phyloP scores from a whole-genome alignment of 495 filamentous ascomycete genomes.

The Aspergillus egyptiacus region DNA sequence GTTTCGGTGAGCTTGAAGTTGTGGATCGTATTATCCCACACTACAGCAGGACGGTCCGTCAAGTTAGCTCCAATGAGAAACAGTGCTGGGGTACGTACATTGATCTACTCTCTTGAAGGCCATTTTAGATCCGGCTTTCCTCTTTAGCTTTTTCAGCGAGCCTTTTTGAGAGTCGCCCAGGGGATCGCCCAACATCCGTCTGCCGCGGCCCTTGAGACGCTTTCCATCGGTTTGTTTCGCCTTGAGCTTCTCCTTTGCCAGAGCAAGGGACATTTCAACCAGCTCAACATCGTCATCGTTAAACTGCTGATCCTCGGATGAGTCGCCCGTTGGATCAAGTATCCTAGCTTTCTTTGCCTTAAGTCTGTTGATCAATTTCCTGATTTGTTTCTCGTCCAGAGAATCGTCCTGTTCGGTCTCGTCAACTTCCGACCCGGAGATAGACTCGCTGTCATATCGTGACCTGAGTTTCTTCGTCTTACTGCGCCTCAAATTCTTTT shows the following conservation, averaged over 20 bases:
- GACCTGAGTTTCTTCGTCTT: constrained; percentile 41
- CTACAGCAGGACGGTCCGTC: constrained; percentile 22
- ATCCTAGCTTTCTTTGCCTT: constrained; percentile 41
- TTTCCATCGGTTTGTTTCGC: constrained; percentile 19
- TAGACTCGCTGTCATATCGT: constrained; percentile 29
- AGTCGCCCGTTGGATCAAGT: constrained; percentile 24
- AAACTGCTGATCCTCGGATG: constrained; percentile 22
- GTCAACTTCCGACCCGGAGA: constrained; percentile 26
- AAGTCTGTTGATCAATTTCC: constrained; percentile 44
- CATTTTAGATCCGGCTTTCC: constrained; percentile 56
- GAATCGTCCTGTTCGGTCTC: constrained; percentile 26
- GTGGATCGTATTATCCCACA: constrained; percentile 74
- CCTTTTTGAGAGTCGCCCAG: constrained; percentile 7
- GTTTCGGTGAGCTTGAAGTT: constrained; percentile 81
- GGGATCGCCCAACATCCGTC: constrained; percentile 13
- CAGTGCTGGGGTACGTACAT: constrained; percentile 31
- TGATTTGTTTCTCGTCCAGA: constrained; percentile 37
- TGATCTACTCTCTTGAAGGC: constrained; percentile 87
- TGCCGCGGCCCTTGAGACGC: constrained; percentile 19
- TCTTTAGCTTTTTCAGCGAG: constrained; percentile 6
- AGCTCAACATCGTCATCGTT: constrained; percentile 20
- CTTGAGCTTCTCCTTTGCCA: constrained; percentile 24
- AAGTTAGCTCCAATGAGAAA: not conserved
- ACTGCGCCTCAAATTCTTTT: constrained; percentile 34
- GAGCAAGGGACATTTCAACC: constrained; percentile 16